A percentile compares a stretch with the other conserved stretches of the same genome.
Conservation (phyloP, 2,329 filamentous ascomycete species). For the Colletotrichum eremochloae region DNA sequence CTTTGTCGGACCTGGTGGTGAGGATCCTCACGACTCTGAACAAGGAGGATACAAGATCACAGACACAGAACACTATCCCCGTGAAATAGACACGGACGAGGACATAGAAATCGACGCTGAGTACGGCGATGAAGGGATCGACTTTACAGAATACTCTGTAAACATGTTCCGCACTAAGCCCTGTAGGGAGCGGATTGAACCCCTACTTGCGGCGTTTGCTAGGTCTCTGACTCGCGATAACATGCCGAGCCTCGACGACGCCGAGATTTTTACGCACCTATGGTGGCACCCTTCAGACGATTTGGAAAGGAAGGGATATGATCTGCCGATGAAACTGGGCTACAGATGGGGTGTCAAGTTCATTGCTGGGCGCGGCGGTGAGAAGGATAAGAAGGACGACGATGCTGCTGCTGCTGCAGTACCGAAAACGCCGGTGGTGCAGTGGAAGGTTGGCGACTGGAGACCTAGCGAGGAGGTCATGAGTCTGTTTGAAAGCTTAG, state of each 20-base stretch:
- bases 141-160: conserved; percentile 26
- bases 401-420: conserved; percentile 10
- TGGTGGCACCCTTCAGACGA: conserved; percentile 44
- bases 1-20: conserved; percentile 45
- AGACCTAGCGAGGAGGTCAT: conserved; percentile 44
- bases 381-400: conserved; percentile 6
- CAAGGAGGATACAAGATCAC: conserved; percentile 43
- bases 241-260: conserved; percentile 45
- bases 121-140: conserved; percentile 32
- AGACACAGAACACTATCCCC: conserved; percentile 44
- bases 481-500: conserved; percentile 43
- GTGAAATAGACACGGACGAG: conserved; percentile 37
- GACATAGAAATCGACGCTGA: conserved; percentile 37
- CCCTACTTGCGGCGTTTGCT: conserved; percentile 45
- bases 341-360: conserved; percentile 45
- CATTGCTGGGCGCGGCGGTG: conserved; percentile 34
- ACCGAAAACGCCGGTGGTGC: conserved; percentile 38
- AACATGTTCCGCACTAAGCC: conserved; percentile 46
- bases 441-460: conserved; percentile 47
- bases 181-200: conserved; percentile 43
- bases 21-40: conserved; percentile 42
- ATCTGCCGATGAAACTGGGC: conserved; percentile 13
- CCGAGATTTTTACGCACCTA: conserved; percentile 45
- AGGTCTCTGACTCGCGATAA: conserved; percentile 39
- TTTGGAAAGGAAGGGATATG: conserved; percentile 27